A percentile compares a stretch with the other conserved stretches of the same genome.
These are phyloP conservation scores for Quercus variabilis DNA, from an alignment of 306 rosid species.

Conservation along the genomic window DNA sequence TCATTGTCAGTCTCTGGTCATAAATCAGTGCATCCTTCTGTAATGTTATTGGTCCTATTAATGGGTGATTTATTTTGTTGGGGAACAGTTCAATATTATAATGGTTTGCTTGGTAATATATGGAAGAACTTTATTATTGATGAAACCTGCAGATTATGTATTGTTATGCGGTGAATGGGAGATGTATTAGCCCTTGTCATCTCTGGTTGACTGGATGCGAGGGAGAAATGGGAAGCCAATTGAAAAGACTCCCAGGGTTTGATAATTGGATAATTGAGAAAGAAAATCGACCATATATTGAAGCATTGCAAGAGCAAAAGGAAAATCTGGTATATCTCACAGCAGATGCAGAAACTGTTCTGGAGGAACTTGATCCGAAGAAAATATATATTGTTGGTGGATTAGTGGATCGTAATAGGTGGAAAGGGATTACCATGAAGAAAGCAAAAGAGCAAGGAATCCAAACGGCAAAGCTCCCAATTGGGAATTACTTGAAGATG, in stretches of 20 bases:
- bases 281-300: constrained; percentile 65
- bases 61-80: neutral
- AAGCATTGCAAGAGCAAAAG: constrained; percentile 64
- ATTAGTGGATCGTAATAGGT: constrained; percentile 83
- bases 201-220: constrained; percentile 88
- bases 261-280: constrained; percentile 81
- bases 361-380: constrained; percentile 73
- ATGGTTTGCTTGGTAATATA: neutral
- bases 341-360: constrained; percentile 78
- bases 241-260: constrained; percentile 71
- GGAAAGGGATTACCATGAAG: constrained; percentile 89
- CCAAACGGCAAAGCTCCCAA: constrained; percentile 88
- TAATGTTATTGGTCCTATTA: neutral
- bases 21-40: neutral
- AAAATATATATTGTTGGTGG: constrained; percentile 84
- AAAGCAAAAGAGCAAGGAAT: constrained; percentile 89
- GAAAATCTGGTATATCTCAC: constrained; percentile 78
- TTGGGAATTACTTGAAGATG: constrained; percentile 79
- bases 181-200: constrained; percentile 64
- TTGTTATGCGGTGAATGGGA: constrained; percentile 83
- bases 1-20: neutral
- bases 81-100: neutral
- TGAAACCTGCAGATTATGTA: constrained; percentile 69
- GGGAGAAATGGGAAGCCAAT: constrained; percentile 66
- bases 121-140: neutral